Evolutionary conservation across 352 stramenopile species (phyloP), one percentile per base, ranked within the genome.

Genomic region (Globisporangium cederbergense): DNA sequence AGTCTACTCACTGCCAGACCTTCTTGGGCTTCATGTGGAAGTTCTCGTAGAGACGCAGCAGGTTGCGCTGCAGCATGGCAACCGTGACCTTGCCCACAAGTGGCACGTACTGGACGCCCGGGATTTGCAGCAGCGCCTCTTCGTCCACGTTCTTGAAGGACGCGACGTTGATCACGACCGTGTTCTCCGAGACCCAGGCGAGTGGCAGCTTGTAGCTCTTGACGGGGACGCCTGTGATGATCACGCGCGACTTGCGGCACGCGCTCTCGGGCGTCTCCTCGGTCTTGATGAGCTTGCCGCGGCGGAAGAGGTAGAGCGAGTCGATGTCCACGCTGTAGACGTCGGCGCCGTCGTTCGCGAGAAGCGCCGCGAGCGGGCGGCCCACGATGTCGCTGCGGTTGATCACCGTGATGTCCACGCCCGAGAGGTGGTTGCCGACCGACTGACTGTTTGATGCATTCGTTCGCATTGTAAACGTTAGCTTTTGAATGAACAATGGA

Each of bases 311-410:
- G 65, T 98, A 97, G 59, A 98, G 93, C 57, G 96, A 99, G 75
- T 98, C 79, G 36, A 98, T 96, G 80, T 99, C 96, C 40, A 98
- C 82, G 45, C 88, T 98, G 79, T 96, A 99, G 5, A 99, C 95
- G 53, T 95, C 94, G 16, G 94, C 96, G 20, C 95, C 96, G 69
- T 98, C 91, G 72, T 98, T 97, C 6, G 97, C 94, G 18, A 99
- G 86, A 85, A 99, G 97, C 10, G 91, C 95, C 8, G 95, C 96
- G 30, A 99, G 74, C 25, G 97, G 96, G 16, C 96, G 79, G 16
- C 97, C 97, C 11, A 99, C 81, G 67, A 99, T 98, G 74, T 99
- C 96, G 45, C 93, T 98, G 61, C 97, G 89, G 85, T 99, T 99
- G 67, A 99, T 96, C 55, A 99, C 96, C 56, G 96, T 98, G 52